These are phyloP conservation scores for Metschnikowia colocasiae DNA, from an alignment of 805 yeast species.

Conservation along the genomic window DNA sequence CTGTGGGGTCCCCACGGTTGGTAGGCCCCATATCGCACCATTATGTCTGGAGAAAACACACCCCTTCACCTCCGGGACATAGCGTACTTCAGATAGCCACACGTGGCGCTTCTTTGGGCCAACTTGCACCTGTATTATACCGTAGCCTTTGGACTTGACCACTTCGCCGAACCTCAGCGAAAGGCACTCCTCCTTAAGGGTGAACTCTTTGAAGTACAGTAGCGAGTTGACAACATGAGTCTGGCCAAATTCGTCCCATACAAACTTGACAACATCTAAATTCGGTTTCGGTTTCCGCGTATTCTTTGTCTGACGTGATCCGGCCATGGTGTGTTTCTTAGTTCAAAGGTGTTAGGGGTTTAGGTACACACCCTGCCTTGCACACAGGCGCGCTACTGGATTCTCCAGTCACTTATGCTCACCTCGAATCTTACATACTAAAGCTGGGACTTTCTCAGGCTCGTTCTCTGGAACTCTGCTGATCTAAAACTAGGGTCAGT, in stretches of 20 bases:
- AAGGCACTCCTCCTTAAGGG: background rate
- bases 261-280: background rate
- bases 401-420: too few species aligned
- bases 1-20: background rate
- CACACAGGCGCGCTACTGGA: background rate
- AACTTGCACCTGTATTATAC: background rate
- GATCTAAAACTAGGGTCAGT: too few species aligned
- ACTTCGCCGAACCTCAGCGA: background rate
- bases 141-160: background rate
- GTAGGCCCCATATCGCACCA: background rate
- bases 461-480: too few species aligned
- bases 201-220: background rate
- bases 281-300: background rate
- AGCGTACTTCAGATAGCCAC: background rate
- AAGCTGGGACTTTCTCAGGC: too few species aligned
- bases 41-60: background rate
- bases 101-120: background rate
- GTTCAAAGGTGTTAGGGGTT: background rate
- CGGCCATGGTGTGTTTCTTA: background rate
- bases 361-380: background rate
- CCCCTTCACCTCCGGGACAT: background rate
- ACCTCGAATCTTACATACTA: too few species aligned
- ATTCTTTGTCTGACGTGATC: background rate
- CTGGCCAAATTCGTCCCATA: constrained; percentile 1
- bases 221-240: background rate